phyloP scores from a whole-genome alignment of 768 basidiomycete species.

The Kwoniella sp. region DNA sequence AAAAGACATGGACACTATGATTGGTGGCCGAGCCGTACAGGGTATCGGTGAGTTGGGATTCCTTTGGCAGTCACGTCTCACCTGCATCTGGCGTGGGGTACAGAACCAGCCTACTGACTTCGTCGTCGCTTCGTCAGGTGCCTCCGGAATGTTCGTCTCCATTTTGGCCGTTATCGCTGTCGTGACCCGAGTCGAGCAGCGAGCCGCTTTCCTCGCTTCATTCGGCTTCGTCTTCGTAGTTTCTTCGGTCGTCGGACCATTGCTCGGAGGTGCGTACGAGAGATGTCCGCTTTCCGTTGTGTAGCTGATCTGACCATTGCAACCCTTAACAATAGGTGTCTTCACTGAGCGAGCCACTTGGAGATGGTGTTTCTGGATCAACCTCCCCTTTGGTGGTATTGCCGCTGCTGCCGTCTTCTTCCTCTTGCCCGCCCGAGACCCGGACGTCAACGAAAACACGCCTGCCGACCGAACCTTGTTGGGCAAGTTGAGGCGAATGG shows the following conservation, averaged over 20 bases:
- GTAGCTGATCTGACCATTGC: no score
- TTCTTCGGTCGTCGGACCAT: constrained; percentile 53
- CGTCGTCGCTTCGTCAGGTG: constrained; percentile 23
- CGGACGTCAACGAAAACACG: constrained; percentile 40
- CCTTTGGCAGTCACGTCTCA: background rate
- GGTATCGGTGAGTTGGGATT: constrained; percentile 38
- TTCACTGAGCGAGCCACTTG: constrained; percentile 56
- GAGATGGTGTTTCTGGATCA: constrained; percentile 58
- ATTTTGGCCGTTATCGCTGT: constrained; percentile 59
- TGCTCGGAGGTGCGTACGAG: constrained; percentile 54
- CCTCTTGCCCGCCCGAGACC: constrained; percentile 53
- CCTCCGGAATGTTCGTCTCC: constrained; percentile 57
- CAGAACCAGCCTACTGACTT: background rate
- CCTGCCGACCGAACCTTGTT: constrained; percentile 27
- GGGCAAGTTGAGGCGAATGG: constrained; percentile 47
- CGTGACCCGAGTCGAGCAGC: constrained; percentile 40
- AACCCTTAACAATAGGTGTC: constrained; percentile 17
- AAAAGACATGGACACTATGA: constrained; percentile 47
- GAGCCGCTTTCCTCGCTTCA: constrained; percentile 51
- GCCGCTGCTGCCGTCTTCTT: constrained; percentile 55
- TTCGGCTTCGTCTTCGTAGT: constrained; percentile 51
- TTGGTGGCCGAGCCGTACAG: constrained; percentile 48
- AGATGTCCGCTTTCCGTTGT: no score
- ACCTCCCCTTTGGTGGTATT: constrained; percentile 49
- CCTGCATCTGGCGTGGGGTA: background rate